A percentile compares a stretch with the other conserved stretches of the same genome.
Conservation (phyloP, 768 basidiomycete species). For the Favolaschia claudopus region DNA sequence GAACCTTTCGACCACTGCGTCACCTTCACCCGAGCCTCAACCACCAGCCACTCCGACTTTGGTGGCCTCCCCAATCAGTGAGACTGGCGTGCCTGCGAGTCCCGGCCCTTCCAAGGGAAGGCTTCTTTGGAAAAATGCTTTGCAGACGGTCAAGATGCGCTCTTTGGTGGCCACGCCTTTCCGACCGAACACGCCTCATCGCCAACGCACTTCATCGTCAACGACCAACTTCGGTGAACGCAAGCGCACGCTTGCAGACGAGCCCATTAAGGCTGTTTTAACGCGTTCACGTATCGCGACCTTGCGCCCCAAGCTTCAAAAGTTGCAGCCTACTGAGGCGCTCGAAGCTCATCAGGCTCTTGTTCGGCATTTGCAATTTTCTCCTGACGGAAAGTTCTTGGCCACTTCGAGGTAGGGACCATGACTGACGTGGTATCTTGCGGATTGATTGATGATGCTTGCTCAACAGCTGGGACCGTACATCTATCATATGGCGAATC, state of each 20-base stretch:
- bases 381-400: slow-evolving; percentile 75
- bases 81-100: background rate
- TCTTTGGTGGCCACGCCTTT: slow-evolving; percentile 34
- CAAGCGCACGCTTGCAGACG: slow-evolving; percentile 38
- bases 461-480: slow-evolving; percentile 68
- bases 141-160: slow-evolving; percentile 52
- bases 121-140: slow-evolving; percentile 52
- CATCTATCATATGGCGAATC: slow-evolving; percentile 71
- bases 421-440: background rate
- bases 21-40: slow-evolving; percentile 14
- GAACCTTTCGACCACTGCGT: slow-evolving; percentile 14
- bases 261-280: slow-evolving; percentile 42
- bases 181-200: slow-evolving; percentile 34
- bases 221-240: slow-evolving; percentile 33
- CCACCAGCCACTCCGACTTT: background rate
- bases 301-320: slow-evolving; percentile 63
- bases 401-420: slow-evolving; percentile 71
- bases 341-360: slow-evolving; percentile 71
- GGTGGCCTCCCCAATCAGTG: background rate
- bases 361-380: slow-evolving; percentile 78
- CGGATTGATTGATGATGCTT: background rate
- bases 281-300: slow-evolving; percentile 60
- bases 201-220: slow-evolving; percentile 47
- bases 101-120: slow-evolving; percentile 41
- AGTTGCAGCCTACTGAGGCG: slow-evolving; percentile 64